Conservation (phyloP, 2,329 filamentous ascomycete species). For the Claviceps digitariae region DNA sequence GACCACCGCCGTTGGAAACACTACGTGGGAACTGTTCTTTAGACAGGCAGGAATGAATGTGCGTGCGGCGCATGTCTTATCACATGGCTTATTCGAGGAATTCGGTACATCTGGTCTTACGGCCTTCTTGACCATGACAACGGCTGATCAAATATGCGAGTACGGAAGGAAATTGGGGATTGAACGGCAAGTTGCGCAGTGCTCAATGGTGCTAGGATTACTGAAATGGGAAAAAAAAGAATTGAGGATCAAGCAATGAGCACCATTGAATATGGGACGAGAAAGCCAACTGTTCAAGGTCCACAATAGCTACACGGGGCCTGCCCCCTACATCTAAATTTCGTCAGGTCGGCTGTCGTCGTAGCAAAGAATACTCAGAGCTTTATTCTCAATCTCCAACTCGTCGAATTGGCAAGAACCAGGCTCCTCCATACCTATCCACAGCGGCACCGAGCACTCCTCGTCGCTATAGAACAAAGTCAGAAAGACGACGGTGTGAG, state of each 20-base stretch:
- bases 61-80: slow-evolving; percentile 21
- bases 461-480: slow-evolving; percentile 2
- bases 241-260: background rate
- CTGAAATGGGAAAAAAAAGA: background rate
- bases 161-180: slow-evolving; percentile 17
- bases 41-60: slow-evolving; percentile 23
- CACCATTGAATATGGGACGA: background rate
- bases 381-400: slow-evolving; percentile 2
- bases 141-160: slow-evolving; percentile 11
- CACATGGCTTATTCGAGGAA: slow-evolving; percentile 13
- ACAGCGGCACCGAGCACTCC: slow-evolving; percentile 2
- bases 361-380: slow-evolving; percentile 2
- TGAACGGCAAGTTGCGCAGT: slow-evolving; percentile 9
- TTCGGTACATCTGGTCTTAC: slow-evolving; percentile 16
- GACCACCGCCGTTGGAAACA: slow-evolving; percentile 25
- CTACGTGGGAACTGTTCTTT: slow-evolving; percentile 25
- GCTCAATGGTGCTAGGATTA: background rate
- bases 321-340: background rate
- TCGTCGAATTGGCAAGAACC: background rate
- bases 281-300: too few relatives aligned
- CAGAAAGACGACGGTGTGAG: background rate
- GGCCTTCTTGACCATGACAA: slow-evolving; percentile 18
- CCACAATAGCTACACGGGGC: background rate
- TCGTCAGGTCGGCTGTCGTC: background rate
- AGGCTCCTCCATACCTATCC: slow-evolving; percentile 4